Conservation (phyloP, 2,329 filamentous ascomycete genomes). For the Stenocarpella maydis region DNA sequence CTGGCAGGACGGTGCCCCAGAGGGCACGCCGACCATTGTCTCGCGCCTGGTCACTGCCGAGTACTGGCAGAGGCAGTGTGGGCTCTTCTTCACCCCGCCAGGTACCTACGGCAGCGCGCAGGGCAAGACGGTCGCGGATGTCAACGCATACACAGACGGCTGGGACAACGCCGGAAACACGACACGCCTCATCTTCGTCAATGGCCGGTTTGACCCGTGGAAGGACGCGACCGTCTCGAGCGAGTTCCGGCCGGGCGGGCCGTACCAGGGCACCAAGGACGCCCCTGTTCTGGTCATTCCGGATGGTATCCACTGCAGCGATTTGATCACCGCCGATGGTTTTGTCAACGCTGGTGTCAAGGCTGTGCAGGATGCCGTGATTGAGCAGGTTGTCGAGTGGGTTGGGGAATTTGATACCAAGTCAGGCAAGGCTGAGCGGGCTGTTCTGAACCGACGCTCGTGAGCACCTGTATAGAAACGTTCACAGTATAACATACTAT, state of each 20-base stretch:
- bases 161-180: slow-evolving; percentile 49
- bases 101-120: slow-evolving; percentile 47
- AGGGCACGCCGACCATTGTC: slow-evolving; percentile 49
- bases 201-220: slow-evolving; percentile 53
- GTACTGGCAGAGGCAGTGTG: slow-evolving; percentile 54
- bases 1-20: slow-evolving; percentile 56
- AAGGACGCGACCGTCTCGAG: slow-evolving; percentile 49
- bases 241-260: slow-evolving; percentile 49
- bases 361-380: slow-evolving; percentile 58
- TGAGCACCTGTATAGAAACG: neutral
- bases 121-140: slow-evolving; percentile 44
- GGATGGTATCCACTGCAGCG: slow-evolving; percentile 50
- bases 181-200: slow-evolving; percentile 50
- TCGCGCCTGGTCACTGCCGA: slow-evolving; percentile 47
- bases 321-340: slow-evolving; percentile 55
- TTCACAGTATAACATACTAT: no score
- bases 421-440: slow-evolving; percentile 37
- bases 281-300: slow-evolving; percentile 46
- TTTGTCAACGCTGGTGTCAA: slow-evolving; percentile 57
- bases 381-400: slow-evolving; percentile 62
- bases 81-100: slow-evolving; percentile 52
- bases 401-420: slow-evolving; percentile 57
- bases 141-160: slow-evolving; percentile 51
- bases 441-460: neutral
- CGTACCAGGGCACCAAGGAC: slow-evolving; percentile 44